Conservation (phyloP, 768 basidiomycete genomes). For the Amanita rubescens region DNA sequence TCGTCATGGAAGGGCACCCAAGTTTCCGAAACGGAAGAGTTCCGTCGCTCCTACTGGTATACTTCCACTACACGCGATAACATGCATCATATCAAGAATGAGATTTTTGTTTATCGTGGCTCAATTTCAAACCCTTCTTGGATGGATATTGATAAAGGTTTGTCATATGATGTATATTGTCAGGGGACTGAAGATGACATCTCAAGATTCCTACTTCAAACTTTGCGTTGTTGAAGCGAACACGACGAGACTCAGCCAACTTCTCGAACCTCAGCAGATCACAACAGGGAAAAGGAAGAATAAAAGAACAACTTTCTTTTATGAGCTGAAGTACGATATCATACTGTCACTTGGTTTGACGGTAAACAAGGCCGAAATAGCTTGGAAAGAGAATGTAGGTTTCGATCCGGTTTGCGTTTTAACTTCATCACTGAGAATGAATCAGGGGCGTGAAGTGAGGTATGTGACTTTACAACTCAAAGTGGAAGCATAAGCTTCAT, state of each 20-base stretch:
- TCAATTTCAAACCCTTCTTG: slow-evolving; percentile 14
- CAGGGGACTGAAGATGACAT: slow-evolving; percentile 15
- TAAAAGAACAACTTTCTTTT: slow-evolving; percentile 5
- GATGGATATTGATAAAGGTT: slow-evolving; percentile 19
- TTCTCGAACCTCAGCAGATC: neutral
- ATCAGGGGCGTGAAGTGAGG: slow-evolving; percentile 6
- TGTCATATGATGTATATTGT: slow-evolving; percentile 12
- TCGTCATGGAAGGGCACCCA: slow-evolving; percentile 40
- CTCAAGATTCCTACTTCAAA: slow-evolving; percentile 7
- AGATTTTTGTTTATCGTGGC: slow-evolving; percentile 20
- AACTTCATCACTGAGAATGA: neutral
- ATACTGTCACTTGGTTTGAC: slow-evolving; percentile 16
- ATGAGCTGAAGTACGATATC: slow-evolving; percentile 13
- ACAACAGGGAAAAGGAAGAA: slow-evolving; percentile 3
- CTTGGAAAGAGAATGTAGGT: slow-evolving; percentile 17
- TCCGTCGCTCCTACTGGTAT: slow-evolving; percentile 12
- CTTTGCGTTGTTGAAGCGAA: slow-evolving; percentile 12
- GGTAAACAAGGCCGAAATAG: slow-evolving; percentile 16
- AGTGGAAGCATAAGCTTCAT: neutral
- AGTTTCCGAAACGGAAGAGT: slow-evolving; percentile 19
- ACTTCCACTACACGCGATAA: slow-evolving; percentile 2
- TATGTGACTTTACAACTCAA: neutral
- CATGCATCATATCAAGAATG: slow-evolving; percentile 7
- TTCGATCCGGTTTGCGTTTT: no score
- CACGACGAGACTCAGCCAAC: slow-evolving; percentile 4